Conservation (phyloP, 257 asterid genomes). For the Echites panduratus region DNA sequence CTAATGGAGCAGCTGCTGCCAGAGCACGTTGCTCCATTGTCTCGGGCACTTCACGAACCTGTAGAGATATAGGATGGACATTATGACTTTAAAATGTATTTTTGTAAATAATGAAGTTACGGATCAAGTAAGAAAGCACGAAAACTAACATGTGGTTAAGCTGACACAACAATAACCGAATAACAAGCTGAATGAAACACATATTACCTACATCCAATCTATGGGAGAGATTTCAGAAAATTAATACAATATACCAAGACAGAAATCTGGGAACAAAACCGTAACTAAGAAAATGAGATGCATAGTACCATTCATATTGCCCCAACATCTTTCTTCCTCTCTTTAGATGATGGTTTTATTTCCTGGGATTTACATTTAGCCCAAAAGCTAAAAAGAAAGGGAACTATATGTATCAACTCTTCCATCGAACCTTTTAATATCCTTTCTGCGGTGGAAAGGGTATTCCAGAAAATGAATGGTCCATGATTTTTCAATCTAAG, state of each 20-base stretch:
- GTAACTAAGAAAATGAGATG: not conserved
- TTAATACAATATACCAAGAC: not conserved
- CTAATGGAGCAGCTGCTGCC: conserved; percentile 76
- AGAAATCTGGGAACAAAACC: not conserved
- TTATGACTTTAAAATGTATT: not conserved
- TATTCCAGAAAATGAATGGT: not conserved
- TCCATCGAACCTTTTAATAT: not conserved
- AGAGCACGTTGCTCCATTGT: conserved; percentile 65
- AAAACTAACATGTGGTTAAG: not conserved
- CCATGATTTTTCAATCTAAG: not conserved
- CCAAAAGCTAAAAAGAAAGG: not conserved
- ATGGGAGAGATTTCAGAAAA: not conserved
- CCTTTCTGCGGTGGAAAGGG: not conserved
- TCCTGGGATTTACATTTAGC: not conserved
- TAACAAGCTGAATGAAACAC: not conserved
- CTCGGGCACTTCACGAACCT: conserved; percentile 29
- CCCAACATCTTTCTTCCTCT: not conserved
- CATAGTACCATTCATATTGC: not conserved
- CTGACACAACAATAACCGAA: not conserved
- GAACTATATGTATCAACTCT: not conserved
- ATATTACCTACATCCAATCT: not conserved
- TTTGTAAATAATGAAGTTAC: not conserved
- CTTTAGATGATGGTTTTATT: not conserved
- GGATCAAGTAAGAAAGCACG: not conserved
- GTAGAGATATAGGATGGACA: conserved; percentile 13